Conservation (phyloP, 768 basidiomycete species). For the Lactarius hengduanensis region DNA sequence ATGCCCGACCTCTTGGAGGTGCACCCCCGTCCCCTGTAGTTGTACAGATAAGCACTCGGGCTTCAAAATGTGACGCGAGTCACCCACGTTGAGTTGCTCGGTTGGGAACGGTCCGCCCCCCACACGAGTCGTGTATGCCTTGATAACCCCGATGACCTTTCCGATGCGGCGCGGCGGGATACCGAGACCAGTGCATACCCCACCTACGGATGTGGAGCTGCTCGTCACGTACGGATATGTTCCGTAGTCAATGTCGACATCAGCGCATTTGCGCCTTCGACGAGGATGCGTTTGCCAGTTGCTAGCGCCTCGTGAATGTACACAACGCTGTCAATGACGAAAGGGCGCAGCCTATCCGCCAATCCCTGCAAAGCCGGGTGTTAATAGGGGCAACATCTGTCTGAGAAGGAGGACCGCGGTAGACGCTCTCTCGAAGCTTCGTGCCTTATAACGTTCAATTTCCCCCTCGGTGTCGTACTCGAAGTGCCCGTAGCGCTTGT, state of each 20-base stretch:
- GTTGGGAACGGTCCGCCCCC: slow-evolving; percentile 99
- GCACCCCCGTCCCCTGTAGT: slow-evolving; percentile 70
- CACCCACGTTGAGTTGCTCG: slow-evolving; percentile 83
- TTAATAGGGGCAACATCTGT: not conserved
- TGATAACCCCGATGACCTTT: slow-evolving; percentile 89
- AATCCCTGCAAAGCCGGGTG: slow-evolving; percentile 51
- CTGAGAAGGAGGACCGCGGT: slow-evolving; percentile 20
- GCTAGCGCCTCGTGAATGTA: slow-evolving; percentile 82
- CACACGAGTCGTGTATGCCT: slow-evolving; percentile 97
- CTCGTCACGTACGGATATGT: slow-evolving; percentile 99
- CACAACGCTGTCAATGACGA: slow-evolving; percentile 83
- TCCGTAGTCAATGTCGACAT: slow-evolving; percentile 98
- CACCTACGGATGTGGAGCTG: slow-evolving; percentile 89
- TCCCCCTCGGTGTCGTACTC: slow-evolving; percentile 99
- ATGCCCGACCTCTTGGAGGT: slow-evolving; percentile 89
- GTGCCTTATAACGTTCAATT: slow-evolving; percentile 86
- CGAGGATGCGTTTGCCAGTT: slow-evolving; percentile 75
- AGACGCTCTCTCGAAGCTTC: slow-evolving; percentile 9
- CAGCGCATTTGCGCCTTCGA: slow-evolving; percentile 97
- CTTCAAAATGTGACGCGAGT: not conserved
- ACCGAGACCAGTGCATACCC: slow-evolving; percentile 96
- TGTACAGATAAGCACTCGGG: slow-evolving; percentile 5
- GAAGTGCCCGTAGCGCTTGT: slow-evolving; percentile 97
- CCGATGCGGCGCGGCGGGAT: slow-evolving; percentile 89
- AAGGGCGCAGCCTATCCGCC: slow-evolving; percentile 80